Evolutionary conservation across 768 basidiomycete genomes (phyloP), one percentile per base, ranked within the genome.

Genomic region (Inosperma sp.): DNA sequence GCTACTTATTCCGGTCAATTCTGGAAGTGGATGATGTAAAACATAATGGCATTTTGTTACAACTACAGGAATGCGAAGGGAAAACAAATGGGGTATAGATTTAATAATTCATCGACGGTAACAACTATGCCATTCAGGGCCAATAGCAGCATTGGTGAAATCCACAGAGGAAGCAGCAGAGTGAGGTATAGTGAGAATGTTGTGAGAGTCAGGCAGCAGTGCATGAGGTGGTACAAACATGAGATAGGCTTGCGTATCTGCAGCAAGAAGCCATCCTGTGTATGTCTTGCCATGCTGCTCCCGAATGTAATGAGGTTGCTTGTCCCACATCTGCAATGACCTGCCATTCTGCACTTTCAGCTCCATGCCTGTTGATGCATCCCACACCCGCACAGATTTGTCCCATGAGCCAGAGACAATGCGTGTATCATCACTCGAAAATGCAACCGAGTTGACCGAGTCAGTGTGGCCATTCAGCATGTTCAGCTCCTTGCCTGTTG

Each of bases 321-420:
- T 17, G 17, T 4, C 34, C 34, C 14, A 35, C 34, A 12, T 4
- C 5, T 35, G 48, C 9, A 21, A 29, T 21, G 22, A 26, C 14
- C 4, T 4, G 5, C 34, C 34, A 5, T 35, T 17, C 4, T 14
- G 34, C 34, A 35, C 34, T 12, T 35, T 35, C 42, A 52, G 13
- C 26, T 22, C n/a, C 8, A 30, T 31, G 21, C 49, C 49, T 27
- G 36, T 50, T 31, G 25, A 35, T 7, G 49, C 37, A 27, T 50
- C 36, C 49, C 49, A 50, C 3, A 50, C 40, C 7, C 36, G 25
- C 10, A 51, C 23, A n/a, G 49, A 29, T 30, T 41, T 21, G 17
- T 42, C 49, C 8, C 35, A 14, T 1, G 40, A 51, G 16, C 30
- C 39, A 5, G 49, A 51, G 13, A 23, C 31, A 23, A 51, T 85